These are phyloP conservation scores for Diaporthe humulicola DNA, from an alignment of 2,329 filamentous ascomycete genomes.

Conservation along the genomic window DNA sequence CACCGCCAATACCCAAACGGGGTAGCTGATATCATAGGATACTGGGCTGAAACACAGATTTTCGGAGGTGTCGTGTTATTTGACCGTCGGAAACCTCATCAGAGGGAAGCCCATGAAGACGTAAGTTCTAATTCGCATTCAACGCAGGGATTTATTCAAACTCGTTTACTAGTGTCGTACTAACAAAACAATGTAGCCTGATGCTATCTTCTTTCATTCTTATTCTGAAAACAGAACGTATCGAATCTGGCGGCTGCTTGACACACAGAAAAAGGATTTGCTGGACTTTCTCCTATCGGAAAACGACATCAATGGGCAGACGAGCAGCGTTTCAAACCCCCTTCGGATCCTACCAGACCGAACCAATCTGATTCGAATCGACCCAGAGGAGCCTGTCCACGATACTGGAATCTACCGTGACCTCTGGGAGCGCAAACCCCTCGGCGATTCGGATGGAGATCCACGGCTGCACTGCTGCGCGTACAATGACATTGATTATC, in stretches of 20 bases:
- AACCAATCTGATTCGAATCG: constrained; percentile 44
- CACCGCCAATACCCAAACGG: constrained; percentile 49
- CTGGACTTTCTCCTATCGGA: constrained; percentile 43
- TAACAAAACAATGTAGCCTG: neutral
- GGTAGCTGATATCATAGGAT: constrained; percentile 47
- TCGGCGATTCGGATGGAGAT: neutral
- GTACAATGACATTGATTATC: neutral
- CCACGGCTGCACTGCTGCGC: neutral
- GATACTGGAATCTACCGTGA: constrained; percentile 47
- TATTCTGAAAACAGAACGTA: constrained; percentile 40
- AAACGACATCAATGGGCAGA: neutral
- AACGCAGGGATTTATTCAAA: neutral
- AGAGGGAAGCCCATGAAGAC: constrained; percentile 2
- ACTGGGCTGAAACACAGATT: constrained; percentile 48
- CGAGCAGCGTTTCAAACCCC: constrained; percentile 6
- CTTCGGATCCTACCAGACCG: constrained; percentile 41
- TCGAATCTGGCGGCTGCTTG: constrained; percentile 44
- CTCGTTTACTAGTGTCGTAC: neutral
- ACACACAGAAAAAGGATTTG: constrained; percentile 42
- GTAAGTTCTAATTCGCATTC: neutral
- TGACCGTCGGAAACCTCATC: constrained; percentile 26
- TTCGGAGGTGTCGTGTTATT: constrained; percentile 46
- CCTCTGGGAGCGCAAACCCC: constrained; percentile 46
- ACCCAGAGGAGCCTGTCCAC: constrained; percentile 45
- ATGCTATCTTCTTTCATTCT: constrained; percentile 44